Percentiles rank a stretch among this genome's conserved stretches.
Conservation (phyloP, 2,329 filamentous ascomycete genomes). For the Pestalotiopsis sp. region DNA sequence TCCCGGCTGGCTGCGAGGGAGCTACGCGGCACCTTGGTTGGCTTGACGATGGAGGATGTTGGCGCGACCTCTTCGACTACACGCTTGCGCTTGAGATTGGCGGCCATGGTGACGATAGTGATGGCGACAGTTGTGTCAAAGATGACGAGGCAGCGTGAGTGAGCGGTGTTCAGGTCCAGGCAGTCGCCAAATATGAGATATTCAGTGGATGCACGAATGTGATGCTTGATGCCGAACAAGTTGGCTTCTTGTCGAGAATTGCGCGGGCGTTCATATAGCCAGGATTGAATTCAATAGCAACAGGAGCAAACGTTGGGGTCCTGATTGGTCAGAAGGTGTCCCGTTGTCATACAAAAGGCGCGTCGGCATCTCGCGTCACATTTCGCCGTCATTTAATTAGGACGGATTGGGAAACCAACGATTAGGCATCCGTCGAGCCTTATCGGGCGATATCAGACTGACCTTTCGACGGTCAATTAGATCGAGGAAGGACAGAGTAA, state of each 20-base stretch:
- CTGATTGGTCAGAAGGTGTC: not conserved
- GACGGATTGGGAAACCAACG: not conserved
- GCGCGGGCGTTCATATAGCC: not conserved
- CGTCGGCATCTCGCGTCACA: slow-evolving; percentile 1
- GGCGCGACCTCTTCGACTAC: slow-evolving; percentile 6
- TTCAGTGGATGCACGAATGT: not conserved
- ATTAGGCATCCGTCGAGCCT: no score
- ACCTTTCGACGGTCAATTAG: no score
- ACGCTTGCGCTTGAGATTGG: slow-evolving; percentile 30
- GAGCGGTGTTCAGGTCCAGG: not conserved
- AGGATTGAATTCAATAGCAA: not conserved
- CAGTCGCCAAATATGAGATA: not conserved
- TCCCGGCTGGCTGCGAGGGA: slow-evolving; percentile 9
- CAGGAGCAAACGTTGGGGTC: not conserved
- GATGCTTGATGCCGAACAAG: not conserved
- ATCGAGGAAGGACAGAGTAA: no score
- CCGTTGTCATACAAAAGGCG: slow-evolving; percentile 4
- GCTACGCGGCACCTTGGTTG: slow-evolving; percentile 16
- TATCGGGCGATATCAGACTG: no score
- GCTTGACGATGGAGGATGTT: not conserved
- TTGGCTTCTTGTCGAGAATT: not conserved
- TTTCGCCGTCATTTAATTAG: not conserved
- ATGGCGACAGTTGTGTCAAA: not conserved
- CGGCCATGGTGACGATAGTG: slow-evolving; percentile 22
- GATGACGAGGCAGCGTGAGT: not conserved